Conservation (phyloP, 441 rosid genomes). For the Breynia disticha region DNA sequence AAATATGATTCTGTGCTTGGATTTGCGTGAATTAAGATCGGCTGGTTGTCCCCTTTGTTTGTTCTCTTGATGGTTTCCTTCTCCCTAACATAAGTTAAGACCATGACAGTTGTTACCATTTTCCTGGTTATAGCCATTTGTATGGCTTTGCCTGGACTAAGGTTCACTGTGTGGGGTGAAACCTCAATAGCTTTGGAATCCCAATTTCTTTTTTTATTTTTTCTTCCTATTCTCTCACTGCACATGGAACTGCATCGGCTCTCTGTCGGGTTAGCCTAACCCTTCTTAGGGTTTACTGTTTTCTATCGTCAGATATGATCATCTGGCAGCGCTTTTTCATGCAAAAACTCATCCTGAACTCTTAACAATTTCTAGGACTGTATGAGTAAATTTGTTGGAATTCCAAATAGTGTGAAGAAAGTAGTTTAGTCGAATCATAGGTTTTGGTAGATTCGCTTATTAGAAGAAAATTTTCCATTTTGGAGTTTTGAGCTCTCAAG, state of each 20-base stretch:
- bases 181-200: slow-evolving; percentile 27
- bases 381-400: too few relatives aligned
- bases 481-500: too few relatives aligned
- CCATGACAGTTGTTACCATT: slow-evolving; percentile 45
- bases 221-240: slow-evolving; percentile 12
- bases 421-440: too few relatives aligned
- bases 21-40: slow-evolving; percentile 34
- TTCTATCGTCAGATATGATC: too few relatives aligned
- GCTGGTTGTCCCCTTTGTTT: slow-evolving; percentile 60
- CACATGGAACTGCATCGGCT: slow-evolving; percentile 18
- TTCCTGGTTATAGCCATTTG: slow-evolving; percentile 18
- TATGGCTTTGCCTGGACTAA: slow-evolving; percentile 19
- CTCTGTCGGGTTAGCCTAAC: too few relatives aligned
- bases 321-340: too few relatives aligned
- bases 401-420: too few relatives aligned
- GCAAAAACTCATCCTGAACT: too few relatives aligned
- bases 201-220: slow-evolving; percentile 15
- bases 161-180: slow-evolving; percentile 9
- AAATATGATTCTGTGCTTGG: slow-evolving; percentile 34
- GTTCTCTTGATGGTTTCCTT: slow-evolving; percentile 67
- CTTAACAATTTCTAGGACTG: too few relatives aligned
- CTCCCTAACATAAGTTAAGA: slow-evolving; percentile 31
- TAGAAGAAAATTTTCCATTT: too few relatives aligned
- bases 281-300: too few relatives aligned
- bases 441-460: too few relatives aligned